A percentile compares a stretch with the other conserved stretches of the same genome.
These are phyloP conservation scores for Boletus eberwhitei DNA, from an alignment of 768 basidiomycete genomes.

Conservation along the genomic window DNA sequence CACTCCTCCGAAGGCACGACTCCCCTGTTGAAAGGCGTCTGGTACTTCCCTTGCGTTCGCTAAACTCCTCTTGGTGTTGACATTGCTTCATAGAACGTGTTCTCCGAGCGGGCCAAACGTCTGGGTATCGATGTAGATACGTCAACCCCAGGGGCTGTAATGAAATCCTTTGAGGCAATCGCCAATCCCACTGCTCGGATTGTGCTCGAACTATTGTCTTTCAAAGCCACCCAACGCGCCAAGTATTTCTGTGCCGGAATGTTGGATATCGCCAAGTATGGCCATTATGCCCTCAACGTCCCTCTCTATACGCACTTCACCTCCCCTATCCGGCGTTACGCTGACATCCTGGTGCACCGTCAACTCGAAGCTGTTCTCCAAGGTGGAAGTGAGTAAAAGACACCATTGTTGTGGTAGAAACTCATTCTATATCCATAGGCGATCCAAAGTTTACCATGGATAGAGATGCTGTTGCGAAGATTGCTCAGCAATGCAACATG, in stretches of 20 bases:
- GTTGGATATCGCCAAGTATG: conserved; percentile 98
- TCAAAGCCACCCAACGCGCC: conserved; percentile 91
- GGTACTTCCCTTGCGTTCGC: conserved; percentile 34
- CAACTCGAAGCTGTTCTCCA: conserved; percentile 89
- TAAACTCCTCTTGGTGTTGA: conserved; percentile 1
- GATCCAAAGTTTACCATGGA: conserved; percentile 96
- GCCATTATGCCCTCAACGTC: conserved; percentile 85
- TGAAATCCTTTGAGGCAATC: conserved; percentile 79
- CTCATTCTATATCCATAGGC: conserved; percentile 28
- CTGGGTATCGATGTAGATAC: conserved; percentile 82
- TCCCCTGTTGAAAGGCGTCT: conserved; percentile 88
- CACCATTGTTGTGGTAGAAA: neutral
- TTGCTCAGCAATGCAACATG: conserved; percentile 98
- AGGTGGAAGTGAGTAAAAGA: conserved; percentile 50
- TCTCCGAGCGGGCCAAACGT: conserved; percentile 76
- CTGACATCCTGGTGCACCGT: conserved; percentile 93
- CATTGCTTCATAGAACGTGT: conserved; percentile 52
- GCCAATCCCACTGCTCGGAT: conserved; percentile 68
- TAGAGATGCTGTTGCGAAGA: conserved; percentile 94
- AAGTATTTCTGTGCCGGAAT: conserved; percentile 99
- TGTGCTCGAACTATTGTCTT: conserved; percentile 78
- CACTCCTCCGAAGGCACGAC: conserved; percentile 94
- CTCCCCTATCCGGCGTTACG: conserved; percentile 89
- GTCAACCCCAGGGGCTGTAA: conserved; percentile 74
- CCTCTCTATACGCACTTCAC: conserved; percentile 95